Conservation (phyloP, 805 yeast species). For the Sugiyamaella floridensis region DNA sequence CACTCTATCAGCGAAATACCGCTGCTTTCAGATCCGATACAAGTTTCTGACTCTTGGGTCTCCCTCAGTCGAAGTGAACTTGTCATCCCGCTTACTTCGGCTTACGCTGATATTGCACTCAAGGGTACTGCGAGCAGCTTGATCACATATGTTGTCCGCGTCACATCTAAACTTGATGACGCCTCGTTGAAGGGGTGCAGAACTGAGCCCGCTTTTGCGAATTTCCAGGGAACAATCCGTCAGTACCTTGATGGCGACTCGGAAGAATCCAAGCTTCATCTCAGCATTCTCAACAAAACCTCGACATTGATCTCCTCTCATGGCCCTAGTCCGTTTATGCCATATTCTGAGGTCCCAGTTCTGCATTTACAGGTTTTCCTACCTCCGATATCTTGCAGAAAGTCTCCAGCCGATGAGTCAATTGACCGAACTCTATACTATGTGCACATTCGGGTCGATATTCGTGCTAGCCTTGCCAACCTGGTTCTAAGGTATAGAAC, state of each 20-base stretch:
- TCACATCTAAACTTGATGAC: background rate
- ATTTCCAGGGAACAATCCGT: conserved; percentile 11
- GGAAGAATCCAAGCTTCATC: conserved; percentile 16
- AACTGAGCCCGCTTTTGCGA: conserved; percentile 5
- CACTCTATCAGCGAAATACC: background rate
- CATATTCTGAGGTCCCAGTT: conserved; percentile 1
- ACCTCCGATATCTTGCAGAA: conserved; percentile 3
- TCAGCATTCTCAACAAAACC: conserved; percentile 9
- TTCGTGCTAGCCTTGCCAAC: conserved; percentile 55
- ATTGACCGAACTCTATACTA: background rate
- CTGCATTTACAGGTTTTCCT: conserved; percentile 13
- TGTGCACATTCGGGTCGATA: conserved; percentile 37
- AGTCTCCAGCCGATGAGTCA: background rate
- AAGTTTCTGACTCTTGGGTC: background rate
- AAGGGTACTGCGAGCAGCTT: conserved; percentile 5
- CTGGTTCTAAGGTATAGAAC: conserved; percentile 73
- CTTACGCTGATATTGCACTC: background rate
- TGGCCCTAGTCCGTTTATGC: conserved; percentile 16
- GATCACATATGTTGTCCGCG: conserved; percentile 5
- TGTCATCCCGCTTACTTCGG: background rate
- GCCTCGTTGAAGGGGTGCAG: background rate
- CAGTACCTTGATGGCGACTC: conserved; percentile 6
- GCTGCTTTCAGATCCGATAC: background rate
- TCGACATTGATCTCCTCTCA: conserved; percentile 7
- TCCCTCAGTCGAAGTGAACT: background rate